Evolutionary conservation across 2,329 filamentous ascomycete species (phyloP).

Genomic region (Aspergillus hortae): DNA sequence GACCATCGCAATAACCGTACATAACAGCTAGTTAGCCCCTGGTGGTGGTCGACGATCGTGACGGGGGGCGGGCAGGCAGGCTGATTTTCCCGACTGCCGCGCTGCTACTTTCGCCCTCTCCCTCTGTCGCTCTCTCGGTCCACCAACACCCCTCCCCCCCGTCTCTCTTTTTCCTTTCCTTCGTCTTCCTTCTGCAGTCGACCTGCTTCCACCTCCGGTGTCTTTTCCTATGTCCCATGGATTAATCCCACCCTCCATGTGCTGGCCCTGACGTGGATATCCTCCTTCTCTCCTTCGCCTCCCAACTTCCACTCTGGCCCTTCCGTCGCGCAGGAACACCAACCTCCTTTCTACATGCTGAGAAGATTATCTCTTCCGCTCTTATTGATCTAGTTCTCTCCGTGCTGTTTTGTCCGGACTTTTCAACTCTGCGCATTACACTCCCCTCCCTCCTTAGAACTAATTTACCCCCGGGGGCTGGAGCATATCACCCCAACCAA

Average conservation of each 20-base stretch:
- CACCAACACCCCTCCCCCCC: neutral
- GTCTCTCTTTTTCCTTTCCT: neutral
- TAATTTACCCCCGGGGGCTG: neutral
- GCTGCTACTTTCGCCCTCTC: constrained; percentile 6
- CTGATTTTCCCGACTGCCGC: constrained; percentile 15
- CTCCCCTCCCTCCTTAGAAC: neutral
- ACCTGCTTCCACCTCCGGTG: constrained; percentile 1
- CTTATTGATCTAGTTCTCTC: no score
- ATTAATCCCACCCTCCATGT: constrained; percentile 10
- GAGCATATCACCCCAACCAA: constrained; percentile 1
- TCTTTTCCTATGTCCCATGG: constrained; percentile 11
- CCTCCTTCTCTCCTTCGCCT: neutral
- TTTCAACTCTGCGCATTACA: no score
- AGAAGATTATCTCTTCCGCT: neutral
- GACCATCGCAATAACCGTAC: neutral
- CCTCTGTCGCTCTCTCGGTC: neutral
- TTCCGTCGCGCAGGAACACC: neutral
- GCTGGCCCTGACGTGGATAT: constrained; percentile 5
- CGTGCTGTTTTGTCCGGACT: no score
- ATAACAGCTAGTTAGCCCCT: neutral
- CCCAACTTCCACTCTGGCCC: constrained; percentile 8
- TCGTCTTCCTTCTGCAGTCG: constrained; percentile 5
- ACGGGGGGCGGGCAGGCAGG: constrained; percentile 7
- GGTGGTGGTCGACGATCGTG: constrained; percentile 9
- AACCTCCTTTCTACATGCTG: neutral